Base-by-base conservation (phyloP, 2,329 filamentous ascomycete species). In the Lachnellula occidentalis region DNA sequence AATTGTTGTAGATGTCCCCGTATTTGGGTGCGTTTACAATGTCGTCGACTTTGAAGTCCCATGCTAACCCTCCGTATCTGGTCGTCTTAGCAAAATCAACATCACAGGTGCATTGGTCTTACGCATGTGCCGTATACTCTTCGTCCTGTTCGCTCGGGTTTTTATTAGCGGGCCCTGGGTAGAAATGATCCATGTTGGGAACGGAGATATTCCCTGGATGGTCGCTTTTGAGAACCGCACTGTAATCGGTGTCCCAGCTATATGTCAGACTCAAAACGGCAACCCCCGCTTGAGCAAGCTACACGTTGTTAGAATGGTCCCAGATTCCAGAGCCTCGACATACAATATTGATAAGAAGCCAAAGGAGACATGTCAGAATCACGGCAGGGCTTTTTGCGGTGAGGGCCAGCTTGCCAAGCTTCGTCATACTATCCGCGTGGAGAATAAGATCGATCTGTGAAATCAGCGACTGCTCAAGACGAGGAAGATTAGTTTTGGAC, bases 241-340 rank as follows among this genome's bases (percentile, higher is more conserved):
- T 19, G 70, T 65, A n/a, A 19, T 72, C 69, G 2, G 67, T 59
- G 15, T 75, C 73, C 43, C 74, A 70, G 1, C 72, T 68, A 54
- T 76, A 78, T 1, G 71, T 72, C 2, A 78, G 63, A 19, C 70
- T 72, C 0, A 78, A 61, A 34, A 71, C 70, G 0, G 75, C 74
- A 7, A 77, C 64, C 2, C 70, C 73, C 36, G 73, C 64, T 66
- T 77, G 74, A 3, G 73, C 70, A 17, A 65, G 67, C 73, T 74
- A 31, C 1, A 2, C 9, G 19, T n/a, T 8, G 17, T 57, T 19
- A 55, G 36, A 54, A 22, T 48, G 21, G 8, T 27, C 31, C 47
- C 21, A 34, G 27, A 22, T 9, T 14, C 9, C 17, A 45, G 8
- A n/a, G 34, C 15, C 22, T 9, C 5, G 7, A 54, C 66, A 52